Evolutionary conservation across 2,329 filamentous ascomycete species (phyloP), one percentile per base, ranked within the genome.

Genomic region (Pezicula radicicola): DNA sequence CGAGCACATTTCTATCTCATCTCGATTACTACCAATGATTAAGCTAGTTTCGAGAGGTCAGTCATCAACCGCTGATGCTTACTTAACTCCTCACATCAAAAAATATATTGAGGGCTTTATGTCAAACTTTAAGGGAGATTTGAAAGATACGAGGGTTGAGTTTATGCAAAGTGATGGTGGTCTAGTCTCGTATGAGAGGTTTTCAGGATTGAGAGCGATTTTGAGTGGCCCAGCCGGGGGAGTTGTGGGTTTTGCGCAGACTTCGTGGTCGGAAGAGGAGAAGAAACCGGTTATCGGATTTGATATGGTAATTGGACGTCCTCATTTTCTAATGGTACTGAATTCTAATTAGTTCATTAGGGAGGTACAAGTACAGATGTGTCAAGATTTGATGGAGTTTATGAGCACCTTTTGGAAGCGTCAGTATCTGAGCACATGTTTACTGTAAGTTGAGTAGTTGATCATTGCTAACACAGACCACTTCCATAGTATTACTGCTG

Each of bases 321-420:
- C 25, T 25, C 25, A 25, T 25, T 25, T 25, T 25, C 25, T 7
- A 3, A 5, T 5, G 25, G 25, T 6, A 7, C 4, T 25, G 25
- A 25, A 25, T 25, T 6, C 25, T 25, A 25, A 25, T 25, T 3
- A 25, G 25, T 25, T 7, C 4, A 7, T 25, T 7, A 25, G 25
- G 91, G 91, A 35, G 92, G 92, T 12, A 97, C 92, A 0, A 91
- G 87, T 52, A 97, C 92, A 1, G 92, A 97, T 68, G 90, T 96
- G 9, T 95, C 89, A 33, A 79, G 92, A 46, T 97, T 93, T 62
- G 89, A 88, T 50, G 92, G 92, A 15, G 79, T 89, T 49, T 93
- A 96, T 63, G 92, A 96, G 62, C 92, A 97, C 63, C 91, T 96
- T 1, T 96, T 96, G 60, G 92, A 96, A 70, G 25, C 25, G 25